These are phyloP conservation scores for Lolium perenne DNA, from an alignment of 176 grass and related monocot species.

Conservation along the genomic window DNA sequence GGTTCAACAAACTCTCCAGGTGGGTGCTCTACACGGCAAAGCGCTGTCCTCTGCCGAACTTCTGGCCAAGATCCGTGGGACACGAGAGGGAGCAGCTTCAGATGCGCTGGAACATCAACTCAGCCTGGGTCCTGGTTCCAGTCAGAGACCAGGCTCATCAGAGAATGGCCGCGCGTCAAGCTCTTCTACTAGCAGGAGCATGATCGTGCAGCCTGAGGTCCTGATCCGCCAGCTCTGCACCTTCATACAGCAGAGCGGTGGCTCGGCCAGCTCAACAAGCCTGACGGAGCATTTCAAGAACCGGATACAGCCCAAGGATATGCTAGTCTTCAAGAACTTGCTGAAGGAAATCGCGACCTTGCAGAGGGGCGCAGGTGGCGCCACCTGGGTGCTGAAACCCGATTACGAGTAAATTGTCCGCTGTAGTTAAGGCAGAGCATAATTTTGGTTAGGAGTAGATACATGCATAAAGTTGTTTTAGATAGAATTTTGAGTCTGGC, in stretches of 20 bases:
- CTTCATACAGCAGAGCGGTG: slow-evolving; percentile 72
- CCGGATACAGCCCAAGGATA: slow-evolving; percentile 67
- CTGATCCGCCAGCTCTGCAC: slow-evolving; percentile 77
- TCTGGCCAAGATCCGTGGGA: slow-evolving; percentile 73
- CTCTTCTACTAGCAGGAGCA: slow-evolving; percentile 44
- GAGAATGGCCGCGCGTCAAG: slow-evolving; percentile 38
- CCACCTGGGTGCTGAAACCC: slow-evolving; percentile 72
- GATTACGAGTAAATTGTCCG: slow-evolving; percentile 42
- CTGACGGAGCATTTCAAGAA: slow-evolving; percentile 79
- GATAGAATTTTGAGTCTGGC: not conserved
- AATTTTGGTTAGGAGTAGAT: too few species aligned
- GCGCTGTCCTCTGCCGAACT: slow-evolving; percentile 77
- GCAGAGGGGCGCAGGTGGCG: slow-evolving; percentile 55
- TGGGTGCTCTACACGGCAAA: slow-evolving; percentile 67
- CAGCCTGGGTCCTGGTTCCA: slow-evolving; percentile 53
- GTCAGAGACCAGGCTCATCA: slow-evolving; percentile 5
- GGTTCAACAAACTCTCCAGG: slow-evolving; percentile 49
- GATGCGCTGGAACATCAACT: slow-evolving; percentile 83
- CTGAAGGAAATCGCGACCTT: slow-evolving; percentile 83
- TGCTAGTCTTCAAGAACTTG: slow-evolving; percentile 82
- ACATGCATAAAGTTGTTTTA: too few species aligned
- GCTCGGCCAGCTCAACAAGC: slow-evolving; percentile 61
- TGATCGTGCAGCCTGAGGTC: slow-evolving; percentile 78
- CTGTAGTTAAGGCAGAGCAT: too few species aligned
- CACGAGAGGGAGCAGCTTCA: slow-evolving; percentile 67